Base-by-base conservation (phyloP, 2,329 filamentous ascomycete genomes). In the Penicillium sp. region DNA sequence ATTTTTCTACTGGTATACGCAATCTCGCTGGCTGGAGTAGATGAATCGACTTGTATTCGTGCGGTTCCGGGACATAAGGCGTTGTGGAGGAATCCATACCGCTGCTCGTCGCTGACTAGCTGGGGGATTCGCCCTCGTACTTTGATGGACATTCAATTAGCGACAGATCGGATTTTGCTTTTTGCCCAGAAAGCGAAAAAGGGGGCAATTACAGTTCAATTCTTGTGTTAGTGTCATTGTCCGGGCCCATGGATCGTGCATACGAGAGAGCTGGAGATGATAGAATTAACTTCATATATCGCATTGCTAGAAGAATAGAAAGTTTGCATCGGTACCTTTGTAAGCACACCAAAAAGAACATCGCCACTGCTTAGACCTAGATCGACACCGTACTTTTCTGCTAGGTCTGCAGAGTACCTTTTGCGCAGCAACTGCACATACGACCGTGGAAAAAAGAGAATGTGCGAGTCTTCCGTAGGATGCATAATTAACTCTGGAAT, bases 1-100 rank as follows among this genome's bases (percentile, higher is more conserved):
- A 26, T 20, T 5, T 16, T 18, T 9, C 50, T 14, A 21, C 33
- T 52, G 23, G 28, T 16, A 5, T 52, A 52, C 24, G 50, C 50
- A 11, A 46, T 24, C 16, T 46, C 28, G 20, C 50, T 16, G 2
- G n/a, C 8, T 2, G 40, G 40, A 3, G 42, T 52, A 20, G 40
- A 23, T 8, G 50, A n/a, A 5, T 14, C 7, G 5, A 52, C 2
- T 1, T 4, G 42, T 21, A 52, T 33, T 6, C 42, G 50, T 16
- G 20, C 2, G 12, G 26, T 16, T 18, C 18, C 20, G 14, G 30
- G 45, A 21, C 5, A 11, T 3, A 52, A 18, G 26, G 18, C 50
- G 28, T 52, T 52, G 42, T 52, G 50, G 40, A 52, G 45, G 40
- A 46, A 52, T 26, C 38, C 38, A n/a, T 3, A 9, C n/a, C 21